Evolutionary conservation across 345 rosid species (phyloP).

Genomic region (Camelina hispida): DNA sequence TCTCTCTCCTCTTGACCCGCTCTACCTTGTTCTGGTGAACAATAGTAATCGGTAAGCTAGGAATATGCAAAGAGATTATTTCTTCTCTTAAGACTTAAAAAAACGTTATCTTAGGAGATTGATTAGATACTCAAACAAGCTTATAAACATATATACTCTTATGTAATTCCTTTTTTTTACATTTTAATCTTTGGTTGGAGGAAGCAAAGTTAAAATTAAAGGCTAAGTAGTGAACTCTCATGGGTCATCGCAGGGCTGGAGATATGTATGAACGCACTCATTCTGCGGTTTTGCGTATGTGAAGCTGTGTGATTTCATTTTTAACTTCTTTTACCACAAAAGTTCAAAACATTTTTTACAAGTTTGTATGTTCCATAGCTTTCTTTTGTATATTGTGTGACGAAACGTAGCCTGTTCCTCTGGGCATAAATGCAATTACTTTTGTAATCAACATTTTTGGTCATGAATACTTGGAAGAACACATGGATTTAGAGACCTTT

Average conservation of each 20-base stretch:
- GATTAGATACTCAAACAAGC: conserved; percentile 4
- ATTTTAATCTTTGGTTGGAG: conserved; percentile 37
- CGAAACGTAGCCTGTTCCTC: not conserved
- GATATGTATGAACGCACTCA: conserved; percentile 59
- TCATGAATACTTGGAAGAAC: not conserved
- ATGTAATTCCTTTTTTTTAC: not conserved
- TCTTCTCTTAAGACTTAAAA: conserved; percentile 6
- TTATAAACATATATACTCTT: not conserved
- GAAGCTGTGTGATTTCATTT: conserved; percentile 31
- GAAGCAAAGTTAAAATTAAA: conserved; percentile 40
- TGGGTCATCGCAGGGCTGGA: conserved; percentile 71
- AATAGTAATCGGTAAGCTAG: conserved; percentile 54
- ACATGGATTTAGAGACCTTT: not conserved
- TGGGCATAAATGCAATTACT: not conserved
- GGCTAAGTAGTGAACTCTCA: conserved; percentile 38
- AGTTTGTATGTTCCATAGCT: conserved; percentile 13
- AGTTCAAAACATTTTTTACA: not conserved
- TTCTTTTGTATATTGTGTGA: not conserved
- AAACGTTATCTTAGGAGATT: not conserved
- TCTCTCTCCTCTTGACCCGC: conserved; percentile 69
- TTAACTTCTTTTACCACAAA: not conserved
- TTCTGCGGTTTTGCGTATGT: conserved; percentile 31
- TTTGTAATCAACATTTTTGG: not conserved
- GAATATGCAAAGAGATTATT: not conserved
- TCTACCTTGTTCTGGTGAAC: conserved; percentile 65